Evolutionary conservation across 805 yeast species (phyloP).

Genomic region (Danielozyma ontarioensis): DNA sequence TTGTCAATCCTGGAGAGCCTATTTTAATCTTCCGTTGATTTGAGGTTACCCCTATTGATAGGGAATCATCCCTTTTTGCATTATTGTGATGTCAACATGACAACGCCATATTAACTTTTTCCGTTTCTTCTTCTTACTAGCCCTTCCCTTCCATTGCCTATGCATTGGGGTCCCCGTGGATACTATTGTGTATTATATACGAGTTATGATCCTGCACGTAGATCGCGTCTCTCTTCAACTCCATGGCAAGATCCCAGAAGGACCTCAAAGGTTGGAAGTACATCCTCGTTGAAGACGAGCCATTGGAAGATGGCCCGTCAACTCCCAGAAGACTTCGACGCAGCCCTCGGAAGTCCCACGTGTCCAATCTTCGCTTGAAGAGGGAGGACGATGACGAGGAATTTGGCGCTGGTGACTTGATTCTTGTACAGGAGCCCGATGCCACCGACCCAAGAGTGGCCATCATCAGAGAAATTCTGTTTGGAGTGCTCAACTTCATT

Average conservation of each 20-base stretch:
- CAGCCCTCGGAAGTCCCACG: neutral
- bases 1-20: slow-evolving; percentile 86
- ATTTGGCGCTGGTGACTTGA: slow-evolving; percentile 48
- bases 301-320: neutral
- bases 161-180: neutral
- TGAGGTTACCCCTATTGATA: neutral
- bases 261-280: slow-evolving; percentile 34
- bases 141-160: neutral
- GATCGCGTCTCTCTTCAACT: neutral
- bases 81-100: neutral
- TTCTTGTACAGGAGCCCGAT: slow-evolving; percentile 32
- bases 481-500: slow-evolving; percentile 46
- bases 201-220: neutral
- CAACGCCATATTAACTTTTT: neutral
- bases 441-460: slow-evolving; percentile 32
- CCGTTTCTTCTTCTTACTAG: neutral
- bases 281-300: slow-evolving; percentile 9
- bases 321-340: neutral
- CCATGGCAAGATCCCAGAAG: slow-evolving; percentile 13
- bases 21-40: slow-evolving; percentile 52
- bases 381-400: slow-evolving; percentile 39
- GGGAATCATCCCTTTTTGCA: neutral
- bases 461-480: slow-evolving; percentile 45
- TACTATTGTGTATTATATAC: too few species aligned
- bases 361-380: slow-evolving; percentile 1